Percentiles rank a stretch among this genome's conserved stretches.
phyloP scores from a whole-genome alignment of 2,329 filamentous ascomycete genomes.

The Alternaria sp. region DNA sequence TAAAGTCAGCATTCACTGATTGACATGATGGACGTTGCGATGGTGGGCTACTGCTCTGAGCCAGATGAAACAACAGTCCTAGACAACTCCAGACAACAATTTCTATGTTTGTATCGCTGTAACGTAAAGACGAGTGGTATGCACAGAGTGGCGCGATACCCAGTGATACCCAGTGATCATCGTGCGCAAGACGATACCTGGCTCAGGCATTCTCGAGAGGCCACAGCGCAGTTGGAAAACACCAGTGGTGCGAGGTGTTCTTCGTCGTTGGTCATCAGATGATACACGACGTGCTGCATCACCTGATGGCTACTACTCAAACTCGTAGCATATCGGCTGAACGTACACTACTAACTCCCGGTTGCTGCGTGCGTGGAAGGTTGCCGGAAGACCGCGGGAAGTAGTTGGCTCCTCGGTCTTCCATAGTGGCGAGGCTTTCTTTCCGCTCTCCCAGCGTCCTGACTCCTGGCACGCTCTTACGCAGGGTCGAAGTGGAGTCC shows the following conservation, averaged over 20 bases:
- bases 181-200: neutral
- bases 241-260: neutral
- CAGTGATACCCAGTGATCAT: neutral
- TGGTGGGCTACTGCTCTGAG: neutral
- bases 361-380: neutral
- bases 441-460: conserved; percentile 1
- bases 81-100: neutral
- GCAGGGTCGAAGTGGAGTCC: conserved; percentile 36
- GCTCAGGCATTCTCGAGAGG: neutral
- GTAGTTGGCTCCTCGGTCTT: neutral
- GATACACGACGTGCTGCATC: neutral
- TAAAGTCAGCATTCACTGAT: neutral
- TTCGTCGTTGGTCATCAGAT: neutral
- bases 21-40: neutral
- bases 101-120: neutral
- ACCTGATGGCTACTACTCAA: neutral
- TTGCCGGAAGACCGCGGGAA: conserved; percentile 3
- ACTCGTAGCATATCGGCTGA: neutral
- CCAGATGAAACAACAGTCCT: neutral
- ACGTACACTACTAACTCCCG: neutral
- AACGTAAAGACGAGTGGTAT: neutral
- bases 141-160: neutral
- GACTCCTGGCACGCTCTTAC: conserved; percentile 14
- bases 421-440: neutral
- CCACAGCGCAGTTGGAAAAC: neutral